Evolutionary conservation across 2,329 filamentous ascomycete species (phyloP), one percentile per base, ranked within the genome.

Genomic region (Zasmidium citrigriseum): DNA sequence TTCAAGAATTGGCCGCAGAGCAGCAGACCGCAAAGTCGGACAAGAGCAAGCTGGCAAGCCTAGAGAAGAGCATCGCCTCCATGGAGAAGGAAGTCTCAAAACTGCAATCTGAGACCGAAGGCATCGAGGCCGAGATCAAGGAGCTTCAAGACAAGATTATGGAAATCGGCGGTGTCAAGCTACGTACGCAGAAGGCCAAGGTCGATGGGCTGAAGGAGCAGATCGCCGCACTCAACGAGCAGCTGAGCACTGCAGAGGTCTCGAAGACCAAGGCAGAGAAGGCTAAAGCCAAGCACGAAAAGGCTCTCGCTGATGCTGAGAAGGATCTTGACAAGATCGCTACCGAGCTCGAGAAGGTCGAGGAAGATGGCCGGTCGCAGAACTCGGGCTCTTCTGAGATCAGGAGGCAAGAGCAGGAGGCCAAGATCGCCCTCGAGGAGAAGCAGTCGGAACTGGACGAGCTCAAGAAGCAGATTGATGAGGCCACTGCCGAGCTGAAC

Each of bases 61-160:
- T 99, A 12, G 86, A 96, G 68, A 91, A 91, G 72, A 91, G 89
- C 65, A 89, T 97, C 52, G 78, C 82, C 7, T 85, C 86, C 59
- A 82, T 96, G 61, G 86, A 91, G 68, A 86, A 85, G 65, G 91
- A 96, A 68, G 85, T 96, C 11, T 85, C 89, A 58, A 89, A 89
- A 68, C 83, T 99, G 10, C 90, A 87, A 61, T 82, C 85, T 10
- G 91, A 98, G 75, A 97, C 90, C n/a, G 86, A 90, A 1, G 95
- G 88, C 47, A 87, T 96, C 9, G 95, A 99, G 72, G 87, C 88
- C 23, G 95, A 98, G 75, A 98, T 99, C 76, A 93, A 96, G 76
- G 83, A 83, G 20, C 81, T 99, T 1, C 93, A 99, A 72, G 89
- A 95, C 82, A 96, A 93, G 80, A 99, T 99, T 70, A 98, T 99